phyloP scores from a whole-genome alignment of 2,329 filamentous ascomycete genomes.

The Pezicula rhizophila region DNA sequence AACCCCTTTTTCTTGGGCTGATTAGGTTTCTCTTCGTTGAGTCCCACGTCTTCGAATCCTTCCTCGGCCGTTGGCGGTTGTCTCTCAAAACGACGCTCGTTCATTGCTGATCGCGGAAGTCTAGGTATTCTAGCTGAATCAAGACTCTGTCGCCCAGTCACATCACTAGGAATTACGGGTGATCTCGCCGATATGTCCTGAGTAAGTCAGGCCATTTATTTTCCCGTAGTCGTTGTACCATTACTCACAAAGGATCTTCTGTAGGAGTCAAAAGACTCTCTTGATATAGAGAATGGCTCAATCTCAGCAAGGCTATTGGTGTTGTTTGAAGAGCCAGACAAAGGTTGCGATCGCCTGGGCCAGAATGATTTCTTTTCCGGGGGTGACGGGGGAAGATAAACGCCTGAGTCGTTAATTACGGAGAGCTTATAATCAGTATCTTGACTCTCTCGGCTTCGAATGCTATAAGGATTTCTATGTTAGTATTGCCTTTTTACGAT shows the following conservation, averaged over 20 bases:
- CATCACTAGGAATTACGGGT: conserved; percentile 58
- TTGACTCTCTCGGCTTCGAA: too few relatives aligned
- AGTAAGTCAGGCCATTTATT: conserved; percentile 6
- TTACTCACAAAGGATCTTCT: conserved; percentile 84
- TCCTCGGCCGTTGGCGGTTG: conserved; percentile 68
- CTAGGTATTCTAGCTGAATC: conserved; percentile 66
- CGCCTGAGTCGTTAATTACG: conserved; percentile 1
- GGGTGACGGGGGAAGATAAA: conserved; percentile 60
- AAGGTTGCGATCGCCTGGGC: conserved; percentile 46
- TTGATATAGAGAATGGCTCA: conserved; percentile 89
- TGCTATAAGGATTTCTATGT: background rate
- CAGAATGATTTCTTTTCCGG: conserved; percentile 79
- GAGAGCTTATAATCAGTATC: too few relatives aligned
- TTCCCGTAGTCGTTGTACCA: conserved; percentile 4
- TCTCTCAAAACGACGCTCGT: conserved; percentile 50
- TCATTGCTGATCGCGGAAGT: conserved; percentile 54
- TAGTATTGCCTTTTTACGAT: background rate
- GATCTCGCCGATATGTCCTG: conserved; percentile 89
- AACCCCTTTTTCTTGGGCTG: conserved; percentile 64
- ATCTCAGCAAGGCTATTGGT: conserved; percentile 68
- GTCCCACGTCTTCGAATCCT: conserved; percentile 81
- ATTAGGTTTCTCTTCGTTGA: conserved; percentile 63
- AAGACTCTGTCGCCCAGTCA: conserved; percentile 67
- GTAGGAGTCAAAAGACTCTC: conserved; percentile 96
- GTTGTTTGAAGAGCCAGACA: conserved; percentile 49